Evolutionary conservation across 2,329 filamentous ascomycete genomes (phyloP).

Genomic region (Colletotrichum limetticola): DNA sequence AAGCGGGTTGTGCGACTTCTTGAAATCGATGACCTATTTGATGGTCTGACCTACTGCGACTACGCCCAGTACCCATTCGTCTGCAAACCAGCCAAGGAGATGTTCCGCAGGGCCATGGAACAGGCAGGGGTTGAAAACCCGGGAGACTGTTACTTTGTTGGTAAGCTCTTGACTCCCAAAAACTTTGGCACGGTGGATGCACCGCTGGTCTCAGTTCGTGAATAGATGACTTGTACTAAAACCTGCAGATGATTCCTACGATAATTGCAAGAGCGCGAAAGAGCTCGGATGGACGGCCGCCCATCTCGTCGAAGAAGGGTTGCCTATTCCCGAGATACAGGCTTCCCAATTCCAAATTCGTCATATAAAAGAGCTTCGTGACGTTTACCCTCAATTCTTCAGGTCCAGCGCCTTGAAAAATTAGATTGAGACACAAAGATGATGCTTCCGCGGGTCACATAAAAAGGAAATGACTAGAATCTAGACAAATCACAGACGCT

Average conservation of each 20-base stretch:
- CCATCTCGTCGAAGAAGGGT: slow-evolving; percentile 84
- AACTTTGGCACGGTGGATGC: neutral
- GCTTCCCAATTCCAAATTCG: slow-evolving; percentile 81
- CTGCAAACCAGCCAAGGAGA: slow-evolving; percentile 86
- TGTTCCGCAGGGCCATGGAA: slow-evolving; percentile 89
- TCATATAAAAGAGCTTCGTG: slow-evolving; percentile 78
- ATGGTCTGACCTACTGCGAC: slow-evolving; percentile 95
- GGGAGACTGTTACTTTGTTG: slow-evolving; percentile 90
- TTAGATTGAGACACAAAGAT: neutral
- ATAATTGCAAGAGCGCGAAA: slow-evolving; percentile 82
- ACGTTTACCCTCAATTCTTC: slow-evolving; percentile 87
- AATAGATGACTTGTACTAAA: neutral
- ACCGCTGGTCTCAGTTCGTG: neutral
- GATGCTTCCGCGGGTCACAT: neutral
- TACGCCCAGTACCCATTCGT: slow-evolving; percentile 79
- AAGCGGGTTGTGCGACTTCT: slow-evolving; percentile 85
- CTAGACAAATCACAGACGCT: neutral
- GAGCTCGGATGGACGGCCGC: slow-evolving; percentile 86
- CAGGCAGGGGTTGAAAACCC: slow-evolving; percentile 77
- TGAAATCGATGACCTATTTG: slow-evolving; percentile 87
- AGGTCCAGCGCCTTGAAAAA: slow-evolving; percentile 55
- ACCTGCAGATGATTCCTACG: slow-evolving; percentile 81
- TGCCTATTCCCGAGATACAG: slow-evolving; percentile 69
- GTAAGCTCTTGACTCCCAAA: slow-evolving; percentile 61
- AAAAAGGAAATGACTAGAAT: neutral